Evolutionary conservation across 1,284 basidiomycete species (phyloP).

Genomic region (Heterobasidion parviporum): DNA sequence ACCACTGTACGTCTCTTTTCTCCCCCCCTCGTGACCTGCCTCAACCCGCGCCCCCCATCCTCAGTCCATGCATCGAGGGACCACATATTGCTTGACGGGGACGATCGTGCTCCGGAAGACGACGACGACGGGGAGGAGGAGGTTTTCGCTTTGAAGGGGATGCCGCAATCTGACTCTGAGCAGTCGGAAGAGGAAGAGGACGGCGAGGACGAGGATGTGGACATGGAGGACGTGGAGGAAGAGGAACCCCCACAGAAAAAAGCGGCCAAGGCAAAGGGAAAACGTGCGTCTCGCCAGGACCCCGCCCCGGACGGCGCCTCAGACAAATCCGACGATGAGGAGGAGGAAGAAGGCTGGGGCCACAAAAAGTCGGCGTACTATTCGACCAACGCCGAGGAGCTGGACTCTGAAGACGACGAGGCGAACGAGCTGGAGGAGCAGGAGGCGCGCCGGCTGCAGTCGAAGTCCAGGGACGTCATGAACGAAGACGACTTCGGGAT

Average conservation of each 20-base stretch:
- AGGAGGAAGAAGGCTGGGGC: slow-evolving; percentile 75
- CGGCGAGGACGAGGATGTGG: slow-evolving; percentile 33
- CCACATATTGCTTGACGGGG: slow-evolving; percentile 68
- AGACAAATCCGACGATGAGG: slow-evolving; percentile 30
- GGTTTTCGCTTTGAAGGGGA: slow-evolving; percentile 58
- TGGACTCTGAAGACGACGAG: slow-evolving; percentile 82
- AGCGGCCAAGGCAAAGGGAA: slow-evolving; percentile 24
- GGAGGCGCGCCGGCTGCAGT: slow-evolving; percentile 79
- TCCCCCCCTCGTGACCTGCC: not conserved
- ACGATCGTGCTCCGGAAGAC: slow-evolving; percentile 23
- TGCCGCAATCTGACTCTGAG: slow-evolving; percentile 35
- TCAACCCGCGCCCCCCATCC: not conserved
- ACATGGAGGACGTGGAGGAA: slow-evolving; percentile 23
- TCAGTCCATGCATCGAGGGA: slow-evolving; percentile 68
- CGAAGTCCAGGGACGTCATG: slow-evolving; percentile 67
- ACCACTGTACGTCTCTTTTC: slow-evolving; percentile 48
- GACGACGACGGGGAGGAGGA: slow-evolving; percentile 57
- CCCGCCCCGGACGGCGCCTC: slow-evolving; percentile 15
- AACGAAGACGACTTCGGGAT: slow-evolving; percentile 82
- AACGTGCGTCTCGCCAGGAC: not conserved
- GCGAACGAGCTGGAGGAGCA: slow-evolving; percentile 82
- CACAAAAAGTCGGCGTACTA: slow-evolving; percentile 74
- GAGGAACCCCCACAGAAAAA: slow-evolving; percentile 28
- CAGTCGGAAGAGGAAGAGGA: slow-evolving; percentile 40
- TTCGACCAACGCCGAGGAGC: slow-evolving; percentile 71